These are phyloP conservation scores for Dunaliella sp. DNA, from an alignment of 139 green algal genomes.

Conservation along the genomic window DNA sequence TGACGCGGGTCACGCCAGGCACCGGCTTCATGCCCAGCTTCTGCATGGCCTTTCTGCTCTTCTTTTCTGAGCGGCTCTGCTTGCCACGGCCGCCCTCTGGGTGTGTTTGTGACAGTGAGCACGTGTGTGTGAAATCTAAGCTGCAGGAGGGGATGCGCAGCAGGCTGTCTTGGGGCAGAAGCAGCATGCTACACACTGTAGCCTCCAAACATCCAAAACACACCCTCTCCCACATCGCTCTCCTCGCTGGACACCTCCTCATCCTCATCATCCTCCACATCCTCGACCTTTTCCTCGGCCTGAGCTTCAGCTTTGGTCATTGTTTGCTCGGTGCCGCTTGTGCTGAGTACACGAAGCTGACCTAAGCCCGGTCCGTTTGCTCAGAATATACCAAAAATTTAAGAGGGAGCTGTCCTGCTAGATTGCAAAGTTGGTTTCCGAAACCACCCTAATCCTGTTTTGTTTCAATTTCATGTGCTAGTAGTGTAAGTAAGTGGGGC, in stretches of 20 bases:
- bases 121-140: background rate
- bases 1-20: slow-evolving; percentile 85
- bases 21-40: slow-evolving; percentile 99
- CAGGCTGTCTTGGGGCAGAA: no score
- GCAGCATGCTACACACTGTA: background rate
- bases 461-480: no score
- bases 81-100: slow-evolving; percentile 65
- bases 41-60: slow-evolving; percentile 96
- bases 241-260: slow-evolving; percentile 54
- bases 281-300: slow-evolving; percentile 43
- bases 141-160: background rate
- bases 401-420: no score
- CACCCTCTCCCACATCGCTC: slow-evolving; percentile 51
- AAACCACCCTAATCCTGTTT: no score
- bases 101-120: background rate
- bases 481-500: no score
- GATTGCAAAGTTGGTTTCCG: no score
- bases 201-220: slow-evolving; percentile 11
- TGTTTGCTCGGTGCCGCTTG: no score
- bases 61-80: slow-evolving; percentile 97
- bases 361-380: no score
- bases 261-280: slow-evolving; percentile 55
- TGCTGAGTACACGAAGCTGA: no score
- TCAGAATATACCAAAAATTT: no score
- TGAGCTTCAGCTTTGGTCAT: slow-evolving; percentile 48